These are phyloP conservation scores for Spathaspora sp. DNA, from an alignment of 1,139 yeast species.

Conservation along the genomic window DNA sequence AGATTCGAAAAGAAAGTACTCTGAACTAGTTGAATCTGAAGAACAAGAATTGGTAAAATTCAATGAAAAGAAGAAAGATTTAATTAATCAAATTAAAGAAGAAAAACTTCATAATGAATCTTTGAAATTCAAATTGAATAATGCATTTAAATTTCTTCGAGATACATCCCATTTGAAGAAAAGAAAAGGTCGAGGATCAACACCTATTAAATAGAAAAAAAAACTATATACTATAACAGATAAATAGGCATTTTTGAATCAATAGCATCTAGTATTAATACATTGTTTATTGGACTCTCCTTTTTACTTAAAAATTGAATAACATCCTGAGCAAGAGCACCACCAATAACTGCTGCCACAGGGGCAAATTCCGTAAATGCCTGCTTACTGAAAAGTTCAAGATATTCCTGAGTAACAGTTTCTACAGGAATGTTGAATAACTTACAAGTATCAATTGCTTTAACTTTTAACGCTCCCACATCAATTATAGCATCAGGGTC, in stretches of 20 bases:
- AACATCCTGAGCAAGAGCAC: slow-evolving; percentile 86
- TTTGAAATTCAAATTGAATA: slow-evolving; percentile 31
- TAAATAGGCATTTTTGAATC: slow-evolving; percentile 77
- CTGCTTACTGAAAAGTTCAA: slow-evolving; percentile 46
- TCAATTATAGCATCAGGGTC: slow-evolving; percentile 28
- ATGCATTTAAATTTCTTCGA: slow-evolving; percentile 35
- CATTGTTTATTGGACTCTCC: slow-evolving; percentile 81
- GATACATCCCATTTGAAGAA: slow-evolving; percentile 47
- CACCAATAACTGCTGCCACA: slow-evolving; percentile 86
- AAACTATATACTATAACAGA: slow-evolving; percentile 28
- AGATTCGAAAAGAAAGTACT: slow-evolving; percentile 29
- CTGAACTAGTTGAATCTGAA: slow-evolving; percentile 24
- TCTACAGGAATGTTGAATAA: slow-evolving; percentile 37
- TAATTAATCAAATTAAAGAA: slow-evolving; percentile 23
- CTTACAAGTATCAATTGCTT: slow-evolving; percentile 25
- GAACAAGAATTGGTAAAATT: slow-evolving; percentile 23
- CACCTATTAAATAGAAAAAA: slow-evolving; percentile 29
- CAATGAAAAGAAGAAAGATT: slow-evolving; percentile 20
- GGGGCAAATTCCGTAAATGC: slow-evolving; percentile 77
- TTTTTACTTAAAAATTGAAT: slow-evolving; percentile 76
- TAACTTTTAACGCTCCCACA: slow-evolving; percentile 30
- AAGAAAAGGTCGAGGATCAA: slow-evolving; percentile 41
- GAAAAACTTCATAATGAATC: slow-evolving; percentile 25
- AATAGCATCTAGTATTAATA: slow-evolving; percentile 72
- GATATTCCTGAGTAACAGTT: slow-evolving; percentile 36